Evolutionary conservation across 257 asterid species (phyloP), one percentile per base, ranked within the genome.

Genomic region (Solanum sitiens): DNA sequence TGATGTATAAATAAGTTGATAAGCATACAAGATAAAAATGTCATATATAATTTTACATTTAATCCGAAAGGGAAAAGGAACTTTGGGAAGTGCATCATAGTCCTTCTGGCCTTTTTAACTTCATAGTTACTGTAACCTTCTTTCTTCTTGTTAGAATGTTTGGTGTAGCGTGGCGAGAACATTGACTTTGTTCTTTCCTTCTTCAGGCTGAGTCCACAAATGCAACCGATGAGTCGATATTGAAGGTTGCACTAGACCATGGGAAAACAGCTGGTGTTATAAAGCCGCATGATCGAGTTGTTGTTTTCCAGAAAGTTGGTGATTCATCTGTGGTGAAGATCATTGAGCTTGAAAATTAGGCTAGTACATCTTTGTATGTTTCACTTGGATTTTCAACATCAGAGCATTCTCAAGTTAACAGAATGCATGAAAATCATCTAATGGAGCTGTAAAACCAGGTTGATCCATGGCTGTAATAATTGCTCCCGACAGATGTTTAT

Each of bases 261-360:
- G 99, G 99, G 67, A 96, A 95, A 93, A 93, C 95, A 47, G 90
- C 97, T 0, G 99, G 98, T 82, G 90, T 96, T 20, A 87, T 96
- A 84, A 96, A 94, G 91, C 88, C 98, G 6, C 99, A 95, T 77
- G 99, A 95, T 70, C 93, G 99, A 42, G 98, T 95, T 70, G 98
- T 96, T 86, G 94, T 96, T 87, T 96, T 95, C 94, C 99, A 96
- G 91, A 96, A 96, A 88, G 95, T 96, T 35, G 99, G 99, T 80
- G 99, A 96, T 91, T 95, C 98, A 72, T 94, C 99, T 1, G 98
- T 96, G 16, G 98, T 96, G 30, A 95, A 96, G 98, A 95, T 96
- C 32, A 96, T 96, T 13, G 99, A 96, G 90, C 99, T 96, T 40
- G 98, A 96, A 88, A 96, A 94, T 85, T 96, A 92, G 83, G 59